Evolutionary conservation across 2,329 filamentous ascomycete genomes (phyloP).

Genomic region (Dactylellina haptotyla): DNA sequence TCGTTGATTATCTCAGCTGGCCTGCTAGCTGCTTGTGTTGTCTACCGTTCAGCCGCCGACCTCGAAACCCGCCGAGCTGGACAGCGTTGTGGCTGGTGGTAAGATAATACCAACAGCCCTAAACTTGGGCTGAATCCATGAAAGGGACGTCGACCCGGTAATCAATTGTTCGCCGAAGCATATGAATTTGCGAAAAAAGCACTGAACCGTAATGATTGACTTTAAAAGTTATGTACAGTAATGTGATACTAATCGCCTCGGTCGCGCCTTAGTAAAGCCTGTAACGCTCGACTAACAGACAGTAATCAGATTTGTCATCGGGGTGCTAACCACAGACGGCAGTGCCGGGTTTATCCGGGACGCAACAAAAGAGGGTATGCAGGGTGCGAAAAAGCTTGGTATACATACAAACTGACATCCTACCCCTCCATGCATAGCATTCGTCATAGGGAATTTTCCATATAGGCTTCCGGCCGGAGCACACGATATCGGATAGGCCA

Average conservation of each 20-base stretch:
- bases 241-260: slow-evolving; percentile 2
- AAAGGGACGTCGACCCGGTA: too few species aligned
- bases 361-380: background rate
- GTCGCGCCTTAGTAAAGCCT: slow-evolving; percentile 15
- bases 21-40: too few species aligned
- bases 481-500: too few species aligned
- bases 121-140: too few species aligned
- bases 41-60: too few species aligned
- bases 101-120: too few species aligned
- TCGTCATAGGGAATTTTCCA: slow-evolving; percentile 4
- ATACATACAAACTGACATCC: background rate
- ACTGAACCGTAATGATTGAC: too few species aligned
- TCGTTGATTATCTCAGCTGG: too few species aligned
- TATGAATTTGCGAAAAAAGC: too few species aligned
- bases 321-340: slow-evolving; percentile 23
- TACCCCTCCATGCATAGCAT: background rate
- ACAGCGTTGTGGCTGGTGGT: too few species aligned
- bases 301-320: slow-evolving; percentile 43
- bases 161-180: too few species aligned
- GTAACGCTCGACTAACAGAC: background rate
- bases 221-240: slow-evolving; percentile 20
- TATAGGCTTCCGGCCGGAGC: background rate
- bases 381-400: slow-evolving; percentile 31
- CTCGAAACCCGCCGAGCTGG: too few species aligned
- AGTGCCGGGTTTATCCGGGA: slow-evolving; percentile 40